Conservation (phyloP, 148 eudicot genomes). For the Cornus florida region DNA sequence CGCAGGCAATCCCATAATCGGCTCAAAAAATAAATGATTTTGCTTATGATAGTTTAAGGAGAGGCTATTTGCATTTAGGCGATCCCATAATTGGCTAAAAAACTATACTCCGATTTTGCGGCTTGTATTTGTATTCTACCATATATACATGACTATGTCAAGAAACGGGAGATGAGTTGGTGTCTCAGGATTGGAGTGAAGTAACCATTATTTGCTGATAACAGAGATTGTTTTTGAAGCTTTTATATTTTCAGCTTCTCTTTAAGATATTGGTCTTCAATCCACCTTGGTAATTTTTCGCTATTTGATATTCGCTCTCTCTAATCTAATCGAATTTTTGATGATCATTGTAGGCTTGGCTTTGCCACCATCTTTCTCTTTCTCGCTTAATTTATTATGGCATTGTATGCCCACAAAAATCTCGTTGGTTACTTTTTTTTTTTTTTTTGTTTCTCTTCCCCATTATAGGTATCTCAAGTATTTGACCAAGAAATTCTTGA, state of each 20-base stretch:
- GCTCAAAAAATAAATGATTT: neutral
- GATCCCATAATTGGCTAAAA: neutral
- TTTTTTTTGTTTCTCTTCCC: neutral
- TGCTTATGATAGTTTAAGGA: neutral
- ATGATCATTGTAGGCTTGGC: too few species aligned
- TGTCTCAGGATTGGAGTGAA: neutral
- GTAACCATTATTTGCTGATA: neutral
- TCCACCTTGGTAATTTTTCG: too few species aligned
- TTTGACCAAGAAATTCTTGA: slow-evolving; percentile 54
- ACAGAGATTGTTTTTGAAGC: neutral
- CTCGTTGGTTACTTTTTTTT: neutral
- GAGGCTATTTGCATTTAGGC: neutral
- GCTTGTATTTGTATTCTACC: too few species aligned
- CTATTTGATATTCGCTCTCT: too few species aligned
- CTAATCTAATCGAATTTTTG: too few species aligned
- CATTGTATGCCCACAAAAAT: too few species aligned
- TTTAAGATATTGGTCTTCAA: too few species aligned
- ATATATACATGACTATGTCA: neutral
- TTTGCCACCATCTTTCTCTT: too few species aligned
- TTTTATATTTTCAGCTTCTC: too few species aligned
- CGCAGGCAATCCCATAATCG: too few species aligned
- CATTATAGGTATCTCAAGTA: slow-evolving; percentile 46
- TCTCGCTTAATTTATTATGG: too few species aligned
- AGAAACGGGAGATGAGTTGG: neutral
- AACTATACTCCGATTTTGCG: too few species aligned